Base-by-base conservation (phyloP, 495 filamentous ascomycete species). In the Oleoguttula mirabilis region DNA sequence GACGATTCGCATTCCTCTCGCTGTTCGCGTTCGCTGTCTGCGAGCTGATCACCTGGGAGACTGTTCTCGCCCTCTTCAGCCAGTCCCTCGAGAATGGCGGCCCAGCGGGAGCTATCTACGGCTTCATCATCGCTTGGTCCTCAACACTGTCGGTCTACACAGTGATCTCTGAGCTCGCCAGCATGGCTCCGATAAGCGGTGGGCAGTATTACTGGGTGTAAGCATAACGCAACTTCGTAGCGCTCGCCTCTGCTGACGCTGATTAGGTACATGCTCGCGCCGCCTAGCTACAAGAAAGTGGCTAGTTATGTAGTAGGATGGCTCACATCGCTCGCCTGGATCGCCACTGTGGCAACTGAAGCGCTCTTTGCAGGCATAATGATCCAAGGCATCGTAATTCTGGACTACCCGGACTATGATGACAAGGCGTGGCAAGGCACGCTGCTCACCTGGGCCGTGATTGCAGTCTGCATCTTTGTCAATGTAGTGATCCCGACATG, bases 161-260 rank as follows among this genome's bases (percentile, higher is more conserved):
- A 14, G 43, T 55, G 21, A 47, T 55, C 30, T 51, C 49, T 3
- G 52, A 55, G 36, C 55, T 63, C 50, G 56, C 60, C 10, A 60
- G 56, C 12, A 52, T 63, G 42, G 57, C 47, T 1, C 47, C 47
- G 3, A 51, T 51, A 25, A 36, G 41, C 8, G 42, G 47, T 12
- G 59, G 59, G 7, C 59, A 63, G 43, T 63, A 62, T 38, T 55
- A 59, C 43, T 61, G 59, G 59, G 57, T 58, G 11, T 55, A 48
- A 24, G 30, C 30, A 3, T 11, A n/a, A n/a, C n/a, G n/a, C n/a
- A n/a, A n/a, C n/a, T n/a, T n/a, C n/a, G n/a, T n/a, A n/a, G n/a
- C n/a, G n/a, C n/a, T n/a, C n/a, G n/a, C n/a, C n/a, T n/a, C n/a
- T n/a, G n/a, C n/a, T n/a, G n/a, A n/a, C n/a, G n/a, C n/a, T n/a